These are phyloP conservation scores for Pseudonitzschia multiseries DNA, from an alignment of 108 stramenopile species.

Conservation along the genomic window DNA sequence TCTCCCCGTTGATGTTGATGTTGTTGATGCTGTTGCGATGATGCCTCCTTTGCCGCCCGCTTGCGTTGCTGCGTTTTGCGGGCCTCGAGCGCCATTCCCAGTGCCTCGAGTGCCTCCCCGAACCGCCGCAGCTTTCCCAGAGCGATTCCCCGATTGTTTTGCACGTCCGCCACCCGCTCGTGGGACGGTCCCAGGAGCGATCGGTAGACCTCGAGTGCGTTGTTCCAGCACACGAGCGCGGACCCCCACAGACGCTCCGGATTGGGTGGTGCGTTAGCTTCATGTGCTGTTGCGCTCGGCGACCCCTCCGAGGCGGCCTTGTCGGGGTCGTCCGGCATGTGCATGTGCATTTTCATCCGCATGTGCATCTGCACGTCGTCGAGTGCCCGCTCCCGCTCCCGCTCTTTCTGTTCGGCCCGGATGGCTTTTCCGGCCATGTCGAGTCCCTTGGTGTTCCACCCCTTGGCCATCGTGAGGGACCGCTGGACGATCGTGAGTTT, in stretches of 20 bases:
- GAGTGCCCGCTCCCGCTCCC: not conserved
- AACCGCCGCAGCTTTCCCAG: constrained; percentile 33
- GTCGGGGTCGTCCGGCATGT: no score
- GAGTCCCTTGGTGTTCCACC: constrained; percentile 37
- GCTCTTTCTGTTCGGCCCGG: not conserved
- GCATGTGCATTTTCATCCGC: no score
- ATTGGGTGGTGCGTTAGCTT: not conserved
- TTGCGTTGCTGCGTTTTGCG: constrained; percentile 11
- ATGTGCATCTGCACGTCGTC: not conserved
- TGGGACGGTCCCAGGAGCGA: constrained; percentile 29
- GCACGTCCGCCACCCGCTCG: constrained; percentile 44
- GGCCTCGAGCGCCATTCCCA: constrained; percentile 32
- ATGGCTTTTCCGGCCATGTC: not conserved
- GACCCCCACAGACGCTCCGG: constrained; percentile 12
- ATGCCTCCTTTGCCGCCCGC: not conserved
- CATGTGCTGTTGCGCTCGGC: constrained; percentile 13
- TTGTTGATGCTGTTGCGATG: not conserved
- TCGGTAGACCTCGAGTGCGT: constrained; percentile 37
- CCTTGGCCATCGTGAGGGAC: constrained; percentile 18
- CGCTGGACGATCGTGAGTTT: constrained; percentile 13
- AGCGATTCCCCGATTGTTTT: constrained; percentile 54
- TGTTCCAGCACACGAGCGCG: constrained; percentile 36
- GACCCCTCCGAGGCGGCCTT: no score
- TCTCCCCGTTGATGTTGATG: not conserved
- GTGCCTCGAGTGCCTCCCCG: constrained; percentile 23